Conservation (phyloP, 768 basidiomycete species). For the Gymnopilus dilepis region DNA sequence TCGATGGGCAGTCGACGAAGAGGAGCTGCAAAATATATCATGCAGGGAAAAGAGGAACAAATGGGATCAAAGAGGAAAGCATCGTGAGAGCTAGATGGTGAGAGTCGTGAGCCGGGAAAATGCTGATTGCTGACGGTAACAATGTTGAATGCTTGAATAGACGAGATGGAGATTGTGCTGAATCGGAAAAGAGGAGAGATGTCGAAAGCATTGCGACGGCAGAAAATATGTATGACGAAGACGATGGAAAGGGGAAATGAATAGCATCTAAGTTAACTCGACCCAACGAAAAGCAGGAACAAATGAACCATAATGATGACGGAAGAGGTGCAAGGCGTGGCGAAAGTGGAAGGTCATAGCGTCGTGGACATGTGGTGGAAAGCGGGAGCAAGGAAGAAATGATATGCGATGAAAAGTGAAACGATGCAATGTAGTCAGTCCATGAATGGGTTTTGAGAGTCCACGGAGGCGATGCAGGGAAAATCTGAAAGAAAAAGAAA, state of each 20-base stretch:
- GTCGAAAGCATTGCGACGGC: constrained; percentile 30
- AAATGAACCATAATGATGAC: constrained; percentile 15
- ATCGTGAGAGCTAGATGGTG: constrained; percentile 5
- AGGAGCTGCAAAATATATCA: constrained; percentile 10
- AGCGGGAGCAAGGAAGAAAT: constrained; percentile 7
- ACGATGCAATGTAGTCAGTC: constrained; percentile 21
- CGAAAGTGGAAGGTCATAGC: constrained; percentile 9
- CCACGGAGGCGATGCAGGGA: constrained; percentile 11
- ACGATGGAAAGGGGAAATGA: not conserved
- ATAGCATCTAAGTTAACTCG: constrained; percentile 22
- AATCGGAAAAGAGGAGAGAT: constrained; percentile 16
- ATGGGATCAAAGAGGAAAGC: not conserved
- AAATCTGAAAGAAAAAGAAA: constrained; percentile 7
- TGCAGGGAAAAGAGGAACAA: not conserved
- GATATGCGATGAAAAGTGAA: constrained; percentile 21
- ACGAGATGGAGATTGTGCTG: constrained; percentile 11
- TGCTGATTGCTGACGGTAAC: constrained; percentile 5
- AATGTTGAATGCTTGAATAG: constrained; percentile 8
- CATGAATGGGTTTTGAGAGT: constrained; percentile 13
- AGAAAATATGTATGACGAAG: constrained; percentile 13
- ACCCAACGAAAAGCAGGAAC: constrained; percentile 16
- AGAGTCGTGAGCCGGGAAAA: constrained; percentile 8
- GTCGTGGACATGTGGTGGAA: constrained; percentile 9
- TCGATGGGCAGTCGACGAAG: constrained; percentile 12
- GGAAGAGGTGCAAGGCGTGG: constrained; percentile 8